Evolutionary conservation across 345 rosid genomes (phyloP).

Genomic region (Salix purpurea): DNA sequence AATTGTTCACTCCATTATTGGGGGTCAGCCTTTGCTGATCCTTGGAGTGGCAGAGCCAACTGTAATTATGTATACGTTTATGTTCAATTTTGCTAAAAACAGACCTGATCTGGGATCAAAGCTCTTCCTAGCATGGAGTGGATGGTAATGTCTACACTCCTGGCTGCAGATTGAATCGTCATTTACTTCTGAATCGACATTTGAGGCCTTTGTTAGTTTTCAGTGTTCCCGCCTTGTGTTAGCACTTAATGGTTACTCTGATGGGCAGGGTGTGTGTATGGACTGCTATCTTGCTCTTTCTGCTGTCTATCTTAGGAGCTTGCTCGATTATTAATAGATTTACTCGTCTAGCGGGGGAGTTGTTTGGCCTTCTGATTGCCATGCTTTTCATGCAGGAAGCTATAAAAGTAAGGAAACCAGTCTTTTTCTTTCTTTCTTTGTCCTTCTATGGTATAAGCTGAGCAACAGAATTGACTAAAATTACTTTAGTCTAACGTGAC

Average conservation of each 20-base stretch:
- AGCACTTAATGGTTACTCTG: background rate
- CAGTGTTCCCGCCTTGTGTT: background rate
- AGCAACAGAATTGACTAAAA: background rate
- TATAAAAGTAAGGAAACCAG: constrained; percentile 17
- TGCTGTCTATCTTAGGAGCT: constrained; percentile 24
- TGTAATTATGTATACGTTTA: constrained; percentile 31
- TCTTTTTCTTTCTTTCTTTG: background rate
- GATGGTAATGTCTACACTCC: constrained; percentile 23
- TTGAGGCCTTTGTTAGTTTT: constrained; percentile 1
- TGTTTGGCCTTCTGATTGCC: constrained; percentile 30
- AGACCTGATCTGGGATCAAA: constrained; percentile 30
- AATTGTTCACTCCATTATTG: constrained; percentile 25
- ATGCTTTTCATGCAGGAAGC: constrained; percentile 34
- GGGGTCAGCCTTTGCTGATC: constrained; percentile 33
- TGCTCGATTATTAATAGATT: constrained; percentile 30
- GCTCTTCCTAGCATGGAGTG: constrained; percentile 31
- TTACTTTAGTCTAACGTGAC: background rate
- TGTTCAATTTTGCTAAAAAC: constrained; percentile 27
- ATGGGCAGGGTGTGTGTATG: constrained; percentile 29
- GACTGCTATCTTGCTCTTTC: constrained; percentile 28
- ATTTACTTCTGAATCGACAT: background rate
- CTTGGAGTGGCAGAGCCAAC: constrained; percentile 37
- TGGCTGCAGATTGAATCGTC: background rate
- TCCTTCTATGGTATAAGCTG: background rate
- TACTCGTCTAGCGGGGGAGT: constrained; percentile 27